These are phyloP conservation scores for Musa acuminata DNA, from an alignment of 176 grass and related monocot species.

Conservation along the genomic window DNA sequence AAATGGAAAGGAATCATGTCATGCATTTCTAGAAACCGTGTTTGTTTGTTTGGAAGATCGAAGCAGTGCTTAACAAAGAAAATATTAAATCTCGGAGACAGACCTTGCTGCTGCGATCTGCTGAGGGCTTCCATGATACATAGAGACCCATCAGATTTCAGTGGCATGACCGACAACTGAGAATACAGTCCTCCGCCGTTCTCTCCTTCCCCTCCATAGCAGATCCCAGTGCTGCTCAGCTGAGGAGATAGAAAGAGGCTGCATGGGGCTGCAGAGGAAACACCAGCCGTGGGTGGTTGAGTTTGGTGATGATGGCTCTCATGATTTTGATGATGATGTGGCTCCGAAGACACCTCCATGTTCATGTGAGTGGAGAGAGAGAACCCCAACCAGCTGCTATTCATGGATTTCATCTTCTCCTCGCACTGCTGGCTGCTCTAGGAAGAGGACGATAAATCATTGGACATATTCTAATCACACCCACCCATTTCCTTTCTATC, in stretches of 20 bases:
- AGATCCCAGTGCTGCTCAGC: slow-evolving; percentile 29
- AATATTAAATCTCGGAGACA: neutral
- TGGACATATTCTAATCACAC: neutral
- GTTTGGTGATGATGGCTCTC: slow-evolving; percentile 19
- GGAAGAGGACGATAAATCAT: neutral
- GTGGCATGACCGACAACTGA: slow-evolving; percentile 32
- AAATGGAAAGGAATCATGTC: neutral
- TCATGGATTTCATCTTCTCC: slow-evolving; percentile 43
- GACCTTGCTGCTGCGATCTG: slow-evolving; percentile 2
- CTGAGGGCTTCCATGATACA: slow-evolving; percentile 2
- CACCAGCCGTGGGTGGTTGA: slow-evolving; percentile 6
- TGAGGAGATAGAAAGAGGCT: slow-evolving; percentile 57
- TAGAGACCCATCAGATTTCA: slow-evolving; percentile 10
- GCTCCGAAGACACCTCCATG: slow-evolving; percentile 41
- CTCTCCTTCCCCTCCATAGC: slow-evolving; percentile 48
- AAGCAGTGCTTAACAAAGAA: neutral
- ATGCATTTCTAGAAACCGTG: neutral
- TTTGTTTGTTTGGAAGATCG: neutral
- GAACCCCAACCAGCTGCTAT: slow-evolving; percentile 74
- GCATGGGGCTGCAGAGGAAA: slow-evolving; percentile 30
- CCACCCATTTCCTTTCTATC: neutral
- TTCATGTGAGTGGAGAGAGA: slow-evolving; percentile 63
- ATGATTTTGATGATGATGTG: slow-evolving; percentile 23
- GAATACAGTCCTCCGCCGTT: slow-evolving; percentile 50
- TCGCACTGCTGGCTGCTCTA: neutral